Evolutionary conservation across 176 grass and related monocot genomes (phyloP).

Genomic region (Coix lacrymajobi): DNA sequence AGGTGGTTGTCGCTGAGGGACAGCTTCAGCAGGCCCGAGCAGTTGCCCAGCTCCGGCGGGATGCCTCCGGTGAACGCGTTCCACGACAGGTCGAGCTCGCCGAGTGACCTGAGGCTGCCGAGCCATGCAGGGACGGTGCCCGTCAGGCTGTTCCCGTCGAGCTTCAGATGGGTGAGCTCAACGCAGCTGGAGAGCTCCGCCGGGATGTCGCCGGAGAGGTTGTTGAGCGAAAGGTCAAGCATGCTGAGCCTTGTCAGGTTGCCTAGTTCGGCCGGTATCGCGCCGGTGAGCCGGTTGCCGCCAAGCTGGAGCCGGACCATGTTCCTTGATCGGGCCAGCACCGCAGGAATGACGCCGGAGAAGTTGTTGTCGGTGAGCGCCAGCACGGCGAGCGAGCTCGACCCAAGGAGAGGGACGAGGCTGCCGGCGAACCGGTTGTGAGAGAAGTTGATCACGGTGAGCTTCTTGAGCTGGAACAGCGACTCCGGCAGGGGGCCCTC

Average conservation of each 20-base stretch:
- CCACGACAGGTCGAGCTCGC: constrained; percentile 88
- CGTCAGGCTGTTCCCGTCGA: constrained; percentile 59
- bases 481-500: constrained; percentile 59
- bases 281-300: constrained; percentile 49
- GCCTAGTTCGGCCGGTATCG: constrained; percentile 53
- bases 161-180: constrained; percentile 65
- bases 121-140: constrained; percentile 64
- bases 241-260: constrained; percentile 48
- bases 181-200: constrained; percentile 48
- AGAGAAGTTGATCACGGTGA: constrained; percentile 83
- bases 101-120: constrained; percentile 50
- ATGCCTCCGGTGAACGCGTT: constrained; percentile 52
- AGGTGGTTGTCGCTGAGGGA: constrained; percentile 67
- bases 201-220: constrained; percentile 55
- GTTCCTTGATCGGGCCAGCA: constrained; percentile 34
- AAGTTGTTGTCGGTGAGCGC: constrained; percentile 72
- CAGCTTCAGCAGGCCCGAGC: constrained; percentile 69
- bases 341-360: constrained; percentile 59
- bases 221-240: constrained; percentile 72
- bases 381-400: constrained; percentile 49
- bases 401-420: constrained; percentile 67
- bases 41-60: constrained; percentile 61
- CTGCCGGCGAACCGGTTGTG: constrained; percentile 70
- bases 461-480: constrained; percentile 56
- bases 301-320: constrained; percentile 66